These are phyloP conservation scores for Saccharomycopsis sp. DNA, from an alignment of 805 yeast species.

Conservation along the genomic window DNA sequence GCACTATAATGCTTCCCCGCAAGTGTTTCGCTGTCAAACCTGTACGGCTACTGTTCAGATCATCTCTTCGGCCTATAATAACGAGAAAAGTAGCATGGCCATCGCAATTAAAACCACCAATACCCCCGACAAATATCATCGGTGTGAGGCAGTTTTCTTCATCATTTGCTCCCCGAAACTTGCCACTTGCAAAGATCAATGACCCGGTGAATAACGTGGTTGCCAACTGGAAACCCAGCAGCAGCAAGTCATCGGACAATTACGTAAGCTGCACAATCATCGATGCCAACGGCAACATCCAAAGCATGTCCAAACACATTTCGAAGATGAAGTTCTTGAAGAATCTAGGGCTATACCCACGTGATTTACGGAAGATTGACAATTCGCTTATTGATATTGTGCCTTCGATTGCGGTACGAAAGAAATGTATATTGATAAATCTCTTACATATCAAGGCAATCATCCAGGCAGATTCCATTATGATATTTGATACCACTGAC, in stretches of 20 bases:
- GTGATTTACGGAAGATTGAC: constrained; percentile 88
- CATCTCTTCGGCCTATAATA: background rate
- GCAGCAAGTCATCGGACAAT: constrained; percentile 24
- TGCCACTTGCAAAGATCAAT: background rate
- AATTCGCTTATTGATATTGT: constrained; percentile 68
- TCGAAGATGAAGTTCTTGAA: constrained; percentile 56
- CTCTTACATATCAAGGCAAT: constrained; percentile 75
- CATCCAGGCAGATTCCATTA: constrained; percentile 61
- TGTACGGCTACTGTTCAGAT: background rate
- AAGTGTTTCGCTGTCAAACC: background rate
- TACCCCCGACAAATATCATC: background rate
- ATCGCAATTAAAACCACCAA: background rate
- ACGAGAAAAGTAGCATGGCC: background rate
- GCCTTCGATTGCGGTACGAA: constrained; percentile 73
- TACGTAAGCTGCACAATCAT: constrained; percentile 66
- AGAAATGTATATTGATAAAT: constrained; percentile 63
- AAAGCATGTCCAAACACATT: constrained; percentile 57
- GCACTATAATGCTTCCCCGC: background rate
- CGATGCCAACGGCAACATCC: constrained; percentile 55
- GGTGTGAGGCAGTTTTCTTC: background rate
- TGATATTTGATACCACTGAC: constrained; percentile 69
- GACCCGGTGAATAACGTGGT: background rate
- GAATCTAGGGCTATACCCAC: constrained; percentile 73
- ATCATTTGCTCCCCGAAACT: background rate
- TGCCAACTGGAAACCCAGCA: background rate